These are phyloP conservation scores for Trametes maxima DNA, from an alignment of 768 basidiomycete species.

Conservation along the genomic window DNA sequence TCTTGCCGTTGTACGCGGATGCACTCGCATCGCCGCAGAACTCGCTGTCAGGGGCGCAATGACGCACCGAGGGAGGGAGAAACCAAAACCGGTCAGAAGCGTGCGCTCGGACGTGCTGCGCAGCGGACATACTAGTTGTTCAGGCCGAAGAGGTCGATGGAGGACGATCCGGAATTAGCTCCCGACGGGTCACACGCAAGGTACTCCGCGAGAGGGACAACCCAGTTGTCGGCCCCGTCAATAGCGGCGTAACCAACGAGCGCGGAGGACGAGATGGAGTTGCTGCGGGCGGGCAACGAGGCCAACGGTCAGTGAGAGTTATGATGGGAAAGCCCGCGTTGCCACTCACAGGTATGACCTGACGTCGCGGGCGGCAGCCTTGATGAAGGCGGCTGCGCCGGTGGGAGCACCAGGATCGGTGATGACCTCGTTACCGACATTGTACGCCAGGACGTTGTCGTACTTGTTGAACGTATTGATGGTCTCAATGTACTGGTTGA, in stretches of 20 bases:
- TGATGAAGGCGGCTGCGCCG: conserved; percentile 74
- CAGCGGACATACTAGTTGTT: conserved; percentile 73
- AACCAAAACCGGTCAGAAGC: not conserved
- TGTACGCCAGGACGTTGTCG: conserved; percentile 87
- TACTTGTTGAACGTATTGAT: conserved; percentile 83
- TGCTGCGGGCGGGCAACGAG: conserved; percentile 39
- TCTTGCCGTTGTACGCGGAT: conserved; percentile 56
- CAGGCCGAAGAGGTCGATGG: conserved; percentile 86
- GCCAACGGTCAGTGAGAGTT: conserved; percentile 1
- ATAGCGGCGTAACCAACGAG: conserved; percentile 88
- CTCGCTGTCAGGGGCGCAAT: conserved; percentile 48
- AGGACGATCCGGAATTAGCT: conserved; percentile 53
- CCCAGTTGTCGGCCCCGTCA: conserved; percentile 66
- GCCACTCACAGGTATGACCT: conserved; percentile 79
- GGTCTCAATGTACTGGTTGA: conserved; percentile 75
- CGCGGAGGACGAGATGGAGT: conserved; percentile 60
- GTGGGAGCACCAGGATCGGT: conserved; percentile 58
- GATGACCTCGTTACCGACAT: conserved; percentile 86
- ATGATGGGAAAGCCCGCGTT: not conserved
- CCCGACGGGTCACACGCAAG: conserved; percentile 71
- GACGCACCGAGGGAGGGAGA: not conserved
- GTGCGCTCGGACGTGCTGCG: conserved; percentile 10
- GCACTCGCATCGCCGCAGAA: conserved; percentile 77
- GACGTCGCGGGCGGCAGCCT: conserved; percentile 87
- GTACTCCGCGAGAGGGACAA: conserved; percentile 72